Percentiles rank a stretch among this genome's conserved stretches.
Conservation (phyloP, 768 basidiomycete species). For the Kwoniella shandongensis region DNA sequence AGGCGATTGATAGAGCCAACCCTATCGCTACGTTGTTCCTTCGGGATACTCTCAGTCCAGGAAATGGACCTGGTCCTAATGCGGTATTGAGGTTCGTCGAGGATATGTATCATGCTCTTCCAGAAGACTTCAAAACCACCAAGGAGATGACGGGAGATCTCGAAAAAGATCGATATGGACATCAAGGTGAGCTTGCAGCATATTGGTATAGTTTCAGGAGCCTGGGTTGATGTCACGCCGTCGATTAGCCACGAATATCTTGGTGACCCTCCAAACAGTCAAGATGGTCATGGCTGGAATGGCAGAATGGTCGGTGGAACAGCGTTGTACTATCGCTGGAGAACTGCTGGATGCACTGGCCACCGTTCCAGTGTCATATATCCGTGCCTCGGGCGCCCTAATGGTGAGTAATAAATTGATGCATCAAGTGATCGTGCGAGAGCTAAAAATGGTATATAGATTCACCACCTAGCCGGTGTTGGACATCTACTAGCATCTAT, state of each 20-base stretch:
- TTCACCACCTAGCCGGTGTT: slow-evolving; percentile 48
- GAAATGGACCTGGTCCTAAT: slow-evolving; percentile 6
- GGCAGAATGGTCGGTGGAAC: slow-evolving; percentile 27
- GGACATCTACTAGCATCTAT: slow-evolving; percentile 47
- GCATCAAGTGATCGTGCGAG: no score
- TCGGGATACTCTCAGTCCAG: neutral
- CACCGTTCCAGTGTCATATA: slow-evolving; percentile 38
- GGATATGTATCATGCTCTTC: slow-evolving; percentile 29
- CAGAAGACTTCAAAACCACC: slow-evolving; percentile 27
- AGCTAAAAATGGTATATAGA: slow-evolving; percentile 10
- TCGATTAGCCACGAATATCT: slow-evolving; percentile 37
- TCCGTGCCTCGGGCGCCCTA: slow-evolving; percentile 32
- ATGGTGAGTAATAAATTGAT: slow-evolving; percentile 21
- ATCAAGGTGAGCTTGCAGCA: slow-evolving; percentile 31
- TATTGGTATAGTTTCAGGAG: neutral
- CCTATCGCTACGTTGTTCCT: slow-evolving; percentile 15
- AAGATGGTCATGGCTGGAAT: slow-evolving; percentile 41
- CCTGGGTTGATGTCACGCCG: neutral
- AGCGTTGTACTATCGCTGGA: slow-evolving; percentile 44
- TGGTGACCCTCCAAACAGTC: slow-evolving; percentile 40
- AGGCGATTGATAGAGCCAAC: slow-evolving; percentile 5
- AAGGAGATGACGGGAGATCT: slow-evolving; percentile 31
- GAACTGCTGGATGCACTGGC: slow-evolving; percentile 43
- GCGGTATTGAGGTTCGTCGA: slow-evolving; percentile 27
- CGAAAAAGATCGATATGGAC: slow-evolving; percentile 33